Conservation (phyloP, 129 eudicot genomes). For the Artemisia argyi region DNA sequence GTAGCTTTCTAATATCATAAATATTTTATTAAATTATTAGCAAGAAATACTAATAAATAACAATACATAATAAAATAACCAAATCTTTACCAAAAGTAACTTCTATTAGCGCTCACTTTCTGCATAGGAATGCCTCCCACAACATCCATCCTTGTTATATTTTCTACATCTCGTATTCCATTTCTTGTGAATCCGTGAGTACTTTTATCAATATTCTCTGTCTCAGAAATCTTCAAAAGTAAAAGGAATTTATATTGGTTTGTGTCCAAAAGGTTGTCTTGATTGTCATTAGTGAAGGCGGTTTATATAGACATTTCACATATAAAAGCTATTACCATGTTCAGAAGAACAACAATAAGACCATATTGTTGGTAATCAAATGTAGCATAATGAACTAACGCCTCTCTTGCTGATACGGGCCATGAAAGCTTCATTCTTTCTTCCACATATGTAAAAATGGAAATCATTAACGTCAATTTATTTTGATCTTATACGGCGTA, state of each 20-base stretch:
- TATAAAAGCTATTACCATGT: slow-evolving; percentile 55
- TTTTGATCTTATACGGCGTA: background rate
- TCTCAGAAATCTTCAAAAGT: slow-evolving; percentile 58
- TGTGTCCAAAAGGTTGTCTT: background rate
- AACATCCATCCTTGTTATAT: slow-evolving; percentile 77
- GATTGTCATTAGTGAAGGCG: background rate
- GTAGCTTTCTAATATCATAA: too few relatives aligned
- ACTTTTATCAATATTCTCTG: slow-evolving; percentile 54
- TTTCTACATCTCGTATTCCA: slow-evolving; percentile 62
- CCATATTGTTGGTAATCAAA: slow-evolving; percentile 80
- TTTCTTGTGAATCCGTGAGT: slow-evolving; percentile 81
- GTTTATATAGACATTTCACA: slow-evolving; percentile 16
- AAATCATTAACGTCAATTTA: slow-evolving; percentile 38
- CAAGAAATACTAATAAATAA: too few relatives aligned
- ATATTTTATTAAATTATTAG: too few relatives aligned
- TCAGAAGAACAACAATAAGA: slow-evolving; percentile 66
- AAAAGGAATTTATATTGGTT: background rate
- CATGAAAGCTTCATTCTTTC: slow-evolving; percentile 98
- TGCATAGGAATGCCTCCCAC: slow-evolving; percentile 92
- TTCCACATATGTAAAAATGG: slow-evolving; percentile 59
- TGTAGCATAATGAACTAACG: slow-evolving; percentile 57
- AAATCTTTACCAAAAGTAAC: slow-evolving; percentile 69
- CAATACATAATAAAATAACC: too few relatives aligned
- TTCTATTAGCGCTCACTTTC: slow-evolving; percentile 69
- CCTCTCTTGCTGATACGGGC: slow-evolving; percentile 93